A percentile compares a stretch with the other conserved stretches of the same genome.
phyloP scores from a whole-genome alignment of 805 yeast genomes.

The Wickerhamiella siamensis region DNA sequence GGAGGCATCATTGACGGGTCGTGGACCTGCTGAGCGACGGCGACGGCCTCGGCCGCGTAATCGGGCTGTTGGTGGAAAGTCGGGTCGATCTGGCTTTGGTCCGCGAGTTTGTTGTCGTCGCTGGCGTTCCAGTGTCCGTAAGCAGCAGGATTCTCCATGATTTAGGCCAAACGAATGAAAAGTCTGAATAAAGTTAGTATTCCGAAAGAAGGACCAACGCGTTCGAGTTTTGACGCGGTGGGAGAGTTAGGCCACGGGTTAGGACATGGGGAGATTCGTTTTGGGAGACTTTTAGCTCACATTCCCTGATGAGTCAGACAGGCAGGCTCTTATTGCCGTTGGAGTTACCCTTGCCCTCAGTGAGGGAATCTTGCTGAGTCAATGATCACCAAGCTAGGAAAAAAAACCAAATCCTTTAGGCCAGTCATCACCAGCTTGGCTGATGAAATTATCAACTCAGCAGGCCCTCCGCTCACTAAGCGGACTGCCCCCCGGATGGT shows the following conservation, averaged over 20 bases:
- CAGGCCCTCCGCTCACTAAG: neutral
- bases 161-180: neutral
- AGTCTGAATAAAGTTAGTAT: neutral
- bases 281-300: neutral
- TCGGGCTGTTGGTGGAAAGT: slow-evolving; percentile 19
- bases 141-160: slow-evolving; percentile 18
- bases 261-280: no score
- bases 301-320: neutral
- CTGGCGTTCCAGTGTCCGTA: slow-evolving; percentile 19
- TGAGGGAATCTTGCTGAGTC: neutral
- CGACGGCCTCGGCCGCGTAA: slow-evolving; percentile 22
- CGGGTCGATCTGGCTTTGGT: slow-evolving; percentile 21
- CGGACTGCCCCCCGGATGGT: neutral
- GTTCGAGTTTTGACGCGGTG: neutral
- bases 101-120: slow-evolving; percentile 19
- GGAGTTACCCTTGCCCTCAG: no score
- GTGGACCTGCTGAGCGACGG: slow-evolving; percentile 19
- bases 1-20: slow-evolving; percentile 17
- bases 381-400: neutral
- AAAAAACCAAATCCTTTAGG: neutral
- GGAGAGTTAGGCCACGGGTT: neutral
- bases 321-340: no score
- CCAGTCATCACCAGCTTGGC: neutral
- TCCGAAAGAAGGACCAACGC: neutral
- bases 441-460: neutral